Conservation (phyloP, 768 basidiomycete genomes). For the Sutorius australiensis region DNA sequence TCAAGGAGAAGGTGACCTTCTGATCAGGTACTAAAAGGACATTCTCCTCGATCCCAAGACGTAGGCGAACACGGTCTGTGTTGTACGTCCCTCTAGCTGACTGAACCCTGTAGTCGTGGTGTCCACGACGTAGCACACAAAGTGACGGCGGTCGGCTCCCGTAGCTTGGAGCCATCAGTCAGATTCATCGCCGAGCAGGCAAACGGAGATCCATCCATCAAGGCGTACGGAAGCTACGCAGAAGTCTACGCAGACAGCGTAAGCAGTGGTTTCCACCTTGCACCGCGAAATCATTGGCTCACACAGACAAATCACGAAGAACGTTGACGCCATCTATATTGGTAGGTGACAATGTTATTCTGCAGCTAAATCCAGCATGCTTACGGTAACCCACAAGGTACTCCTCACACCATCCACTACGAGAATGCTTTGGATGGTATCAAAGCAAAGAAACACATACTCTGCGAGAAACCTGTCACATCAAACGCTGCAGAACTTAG, state of each 20-base stretch:
- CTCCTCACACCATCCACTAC: conserved; percentile 85
- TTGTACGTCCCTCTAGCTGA: background rate
- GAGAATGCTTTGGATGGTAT: conserved; percentile 71
- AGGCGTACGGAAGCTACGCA: conserved; percentile 69
- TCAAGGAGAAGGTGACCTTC: background rate
- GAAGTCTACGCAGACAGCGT: conserved; percentile 72
- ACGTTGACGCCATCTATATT: conserved; percentile 76
- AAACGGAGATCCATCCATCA: conserved; percentile 49
- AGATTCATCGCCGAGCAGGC: conserved; percentile 59
- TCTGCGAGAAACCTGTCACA: conserved; percentile 89
- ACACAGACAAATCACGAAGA: conserved; percentile 32
- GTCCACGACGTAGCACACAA: conserved; percentile 66
- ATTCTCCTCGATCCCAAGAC: conserved; percentile 70
- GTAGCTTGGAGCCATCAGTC: conserved; percentile 62
- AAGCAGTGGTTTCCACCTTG: conserved; percentile 15
- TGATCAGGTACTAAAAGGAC: conserved; percentile 48
- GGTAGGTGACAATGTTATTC: conserved; percentile 36
- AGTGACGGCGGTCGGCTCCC: conserved; percentile 73
- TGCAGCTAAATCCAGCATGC: background rate
- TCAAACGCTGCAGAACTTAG: conserved; percentile 70
- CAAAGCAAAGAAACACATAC: conserved; percentile 76
- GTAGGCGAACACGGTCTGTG: conserved; percentile 36
- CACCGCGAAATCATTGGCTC: background rate
- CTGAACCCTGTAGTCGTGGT: conserved; percentile 44
- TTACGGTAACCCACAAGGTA: conserved; percentile 44